Evolutionary conservation across 2,329 filamentous ascomycete species (phyloP).

Genomic region (Ascochyta viciae-villosae): DNA sequence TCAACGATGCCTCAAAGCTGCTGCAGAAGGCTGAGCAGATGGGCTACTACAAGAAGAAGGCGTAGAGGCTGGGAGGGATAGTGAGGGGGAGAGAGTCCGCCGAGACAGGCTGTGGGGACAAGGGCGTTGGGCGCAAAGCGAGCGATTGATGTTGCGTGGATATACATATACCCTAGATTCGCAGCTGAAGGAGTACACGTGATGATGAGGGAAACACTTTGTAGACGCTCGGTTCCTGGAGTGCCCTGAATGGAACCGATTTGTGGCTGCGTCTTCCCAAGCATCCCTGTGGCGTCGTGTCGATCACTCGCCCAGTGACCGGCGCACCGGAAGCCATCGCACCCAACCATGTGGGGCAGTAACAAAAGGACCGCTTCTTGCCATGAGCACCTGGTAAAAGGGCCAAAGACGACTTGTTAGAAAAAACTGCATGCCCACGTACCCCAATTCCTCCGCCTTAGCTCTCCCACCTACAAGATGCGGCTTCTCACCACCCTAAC

Average conservation of each 20-base stretch:
- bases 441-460: background rate
- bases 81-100: background rate
- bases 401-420: too few species aligned
- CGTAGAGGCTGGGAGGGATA: background rate
- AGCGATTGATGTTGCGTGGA: background rate
- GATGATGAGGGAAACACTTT: background rate
- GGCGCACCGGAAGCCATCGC: background rate
- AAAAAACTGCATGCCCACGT: too few species aligned
- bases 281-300: background rate
- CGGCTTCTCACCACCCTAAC: background rate
- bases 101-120: background rate
- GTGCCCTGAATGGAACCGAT: too few species aligned
- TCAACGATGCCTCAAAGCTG: conserved; percentile 45
- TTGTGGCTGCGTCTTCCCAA: background rate
- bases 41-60: conserved; percentile 41
- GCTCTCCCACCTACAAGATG: background rate
- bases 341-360: too few species aligned
- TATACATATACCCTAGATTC: conserved; percentile 12
- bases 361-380: background rate
- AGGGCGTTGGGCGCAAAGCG: background rate
- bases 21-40: conserved; percentile 37
- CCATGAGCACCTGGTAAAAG: too few species aligned
- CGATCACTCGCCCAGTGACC: conserved; percentile 1
- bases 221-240: background rate
- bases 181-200: conserved; percentile 1